Base-by-base conservation (phyloP, 2,329 filamentous ascomycete species). In the Cladosporium oxysporum region DNA sequence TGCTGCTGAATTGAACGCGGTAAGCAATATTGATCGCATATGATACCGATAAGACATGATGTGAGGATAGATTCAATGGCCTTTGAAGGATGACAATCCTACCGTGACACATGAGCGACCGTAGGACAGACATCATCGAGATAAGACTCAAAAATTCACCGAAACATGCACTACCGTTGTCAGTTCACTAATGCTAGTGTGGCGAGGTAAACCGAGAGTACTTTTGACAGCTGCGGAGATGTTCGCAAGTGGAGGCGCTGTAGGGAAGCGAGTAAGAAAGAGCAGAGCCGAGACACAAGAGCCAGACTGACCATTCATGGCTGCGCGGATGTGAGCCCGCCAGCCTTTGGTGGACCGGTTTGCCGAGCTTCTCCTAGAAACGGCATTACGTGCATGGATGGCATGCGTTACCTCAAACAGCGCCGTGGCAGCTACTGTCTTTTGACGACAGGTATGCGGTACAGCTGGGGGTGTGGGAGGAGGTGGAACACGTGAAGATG, bases 351-450 rank as follows among this genome's bases (percentile, higher is more conserved):
- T 28, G 23, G 33, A 26, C 23, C 18, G 61, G 33, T 57, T 23
- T 63, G 14, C 61, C 61, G 61, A 63, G 61, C 61, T 57, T 63
- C 50, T 63, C 61, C 61, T 57, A 52, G 49, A 63, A 63, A 63
- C 49, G 49, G 61, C 21, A 31, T 31, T 63, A 52, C 61, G 31
- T 63, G 61, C 61, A 63, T 63, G 50, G 23, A 63, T 35, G n/a
- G 50, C 50, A 35, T 57, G 61, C 61, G 61, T 63, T 63, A 63
- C 61, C 50, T 44, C 26, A 52, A 55, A 31, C 26, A 33, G 61
- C 28, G 61, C 61, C 61, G 37, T 63, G 61, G 50, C 50, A 62
- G 61, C 18, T 31, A 55, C 23, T 62, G 60, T 53, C 49, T 63
- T 55, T 44, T 44, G 61, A 57, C 50, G 61, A 63, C 49, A 57